phyloP scores from a whole-genome alignment of 768 basidiomycete species.

The Termitomyces sp. region DNA sequence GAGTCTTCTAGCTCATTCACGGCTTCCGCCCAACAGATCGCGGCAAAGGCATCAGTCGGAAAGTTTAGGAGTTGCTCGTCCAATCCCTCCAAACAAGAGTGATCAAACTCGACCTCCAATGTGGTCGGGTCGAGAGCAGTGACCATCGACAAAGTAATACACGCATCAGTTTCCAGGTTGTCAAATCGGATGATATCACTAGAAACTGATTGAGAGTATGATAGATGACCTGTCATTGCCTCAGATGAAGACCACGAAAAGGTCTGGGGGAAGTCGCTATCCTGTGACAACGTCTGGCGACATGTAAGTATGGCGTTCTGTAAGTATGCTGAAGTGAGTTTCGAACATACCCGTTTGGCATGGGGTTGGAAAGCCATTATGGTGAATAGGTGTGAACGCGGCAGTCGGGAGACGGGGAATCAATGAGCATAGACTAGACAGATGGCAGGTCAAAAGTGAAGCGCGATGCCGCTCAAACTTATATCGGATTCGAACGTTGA shows the following conservation, averaged over 20 bases:
- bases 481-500: conserved; percentile 2
- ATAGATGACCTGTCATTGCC: conserved; percentile 14
- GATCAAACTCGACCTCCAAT: conserved; percentile 30
- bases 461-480: neutral
- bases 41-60: conserved; percentile 29
- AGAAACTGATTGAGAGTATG: conserved; percentile 19
- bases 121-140: conserved; percentile 30
- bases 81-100: conserved; percentile 31
- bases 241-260: conserved; percentile 23
- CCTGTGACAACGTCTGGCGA: conserved; percentile 9
- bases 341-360: conserved; percentile 3
- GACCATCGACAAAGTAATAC: conserved; percentile 7
- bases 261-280: conserved; percentile 24
- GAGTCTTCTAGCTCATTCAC: conserved; percentile 9
- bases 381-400: neutral
- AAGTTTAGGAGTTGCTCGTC: conserved; percentile 30
- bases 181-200: conserved; percentile 20
- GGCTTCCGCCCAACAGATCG: conserved; percentile 29
- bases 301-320: neutral
- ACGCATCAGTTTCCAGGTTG: conserved; percentile 11
- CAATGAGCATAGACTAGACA: neutral
- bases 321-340: neutral
- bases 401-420: neutral
- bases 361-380: conserved; percentile 2
- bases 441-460: neutral